Percentiles rank a stretch among this genome's conserved stretches.
These are phyloP conservation scores for Paramecium pentaurelia DNA, from an alignment of 73 alveolate genomes.

Conservation along the genomic window DNA sequence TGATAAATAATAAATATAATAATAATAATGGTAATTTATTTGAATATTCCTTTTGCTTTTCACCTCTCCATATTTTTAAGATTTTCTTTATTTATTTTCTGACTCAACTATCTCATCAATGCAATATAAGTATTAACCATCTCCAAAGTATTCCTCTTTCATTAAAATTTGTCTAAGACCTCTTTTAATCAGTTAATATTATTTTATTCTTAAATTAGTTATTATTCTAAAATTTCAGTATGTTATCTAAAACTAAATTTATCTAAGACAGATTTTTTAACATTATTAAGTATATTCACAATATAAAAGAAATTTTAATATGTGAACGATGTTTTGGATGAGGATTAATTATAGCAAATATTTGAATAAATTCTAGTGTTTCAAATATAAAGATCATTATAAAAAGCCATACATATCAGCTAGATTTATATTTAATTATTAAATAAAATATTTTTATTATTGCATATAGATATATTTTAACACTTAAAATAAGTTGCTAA, in stretches of 20 bases:
- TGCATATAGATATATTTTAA: too few species aligned
- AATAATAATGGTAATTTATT: background rate
- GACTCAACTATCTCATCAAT: constrained; percentile 12
- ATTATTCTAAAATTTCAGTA: too few species aligned
- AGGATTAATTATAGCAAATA: too few species aligned
- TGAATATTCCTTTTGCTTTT: background rate
- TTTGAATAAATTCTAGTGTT: too few species aligned
- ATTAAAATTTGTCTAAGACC: background rate
- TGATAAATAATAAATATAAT: background rate
- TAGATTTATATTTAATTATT: too few species aligned
- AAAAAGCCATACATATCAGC: too few species aligned
- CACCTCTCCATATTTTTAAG: constrained; percentile 1
- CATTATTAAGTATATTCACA: background rate
- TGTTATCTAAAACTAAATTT: background rate
- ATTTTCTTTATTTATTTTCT: constrained; percentile 5
- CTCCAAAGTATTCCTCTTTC: background rate
- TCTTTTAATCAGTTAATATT: background rate
- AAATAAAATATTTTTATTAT: too few species aligned
- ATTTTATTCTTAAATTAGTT: background rate
- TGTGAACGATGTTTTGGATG: background rate
- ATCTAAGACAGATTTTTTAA: background rate
- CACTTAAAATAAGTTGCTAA: too few species aligned
- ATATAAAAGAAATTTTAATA: background rate
- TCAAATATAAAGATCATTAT: too few species aligned
- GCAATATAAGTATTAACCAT: background rate